phyloP scores from a whole-genome alignment of 2,329 filamentous ascomycete species.

The Coniochaeta ligniaria region DNA sequence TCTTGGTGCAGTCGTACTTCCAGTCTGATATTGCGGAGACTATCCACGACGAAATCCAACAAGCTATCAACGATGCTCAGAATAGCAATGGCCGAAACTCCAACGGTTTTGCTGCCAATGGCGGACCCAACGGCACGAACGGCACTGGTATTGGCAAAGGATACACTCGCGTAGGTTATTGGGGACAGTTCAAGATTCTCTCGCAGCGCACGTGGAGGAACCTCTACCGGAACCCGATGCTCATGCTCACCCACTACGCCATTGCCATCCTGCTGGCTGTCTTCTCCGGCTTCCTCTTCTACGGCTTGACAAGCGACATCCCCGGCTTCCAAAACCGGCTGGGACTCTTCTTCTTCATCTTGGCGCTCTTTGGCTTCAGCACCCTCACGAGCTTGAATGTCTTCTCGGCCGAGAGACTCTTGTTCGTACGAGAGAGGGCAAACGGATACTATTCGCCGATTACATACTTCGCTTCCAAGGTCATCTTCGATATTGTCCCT shows the following conservation, averaged over 20 bases:
- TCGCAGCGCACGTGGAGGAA: constrained; percentile 94
- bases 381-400: constrained; percentile 90
- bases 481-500: constrained; percentile 96
- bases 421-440: constrained; percentile 89
- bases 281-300: constrained; percentile 91
- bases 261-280: constrained; percentile 93
- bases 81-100: constrained; percentile 59
- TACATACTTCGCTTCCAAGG: constrained; percentile 91
- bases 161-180: constrained; percentile 73
- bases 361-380: constrained; percentile 94
- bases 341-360: constrained; percentile 94
- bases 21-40: constrained; percentile 69
- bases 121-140: constrained; percentile 38
- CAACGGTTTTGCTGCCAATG: constrained; percentile 39
- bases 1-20: constrained; percentile 68
- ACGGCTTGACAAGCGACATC: constrained; percentile 91
- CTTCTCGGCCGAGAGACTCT: constrained; percentile 80
- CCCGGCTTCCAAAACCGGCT: constrained; percentile 96
- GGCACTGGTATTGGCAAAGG: constrained; percentile 60
- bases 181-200: constrained; percentile 80
- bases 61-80: constrained; percentile 57
- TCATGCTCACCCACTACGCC: constrained; percentile 98
- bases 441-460: constrained; percentile 95
- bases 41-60: constrained; percentile 71
- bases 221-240: constrained; percentile 91